These are phyloP conservation scores for Phytophthora nicotianae DNA, from an alignment of 352 stramenopile genomes.

Conservation along the genomic window DNA sequence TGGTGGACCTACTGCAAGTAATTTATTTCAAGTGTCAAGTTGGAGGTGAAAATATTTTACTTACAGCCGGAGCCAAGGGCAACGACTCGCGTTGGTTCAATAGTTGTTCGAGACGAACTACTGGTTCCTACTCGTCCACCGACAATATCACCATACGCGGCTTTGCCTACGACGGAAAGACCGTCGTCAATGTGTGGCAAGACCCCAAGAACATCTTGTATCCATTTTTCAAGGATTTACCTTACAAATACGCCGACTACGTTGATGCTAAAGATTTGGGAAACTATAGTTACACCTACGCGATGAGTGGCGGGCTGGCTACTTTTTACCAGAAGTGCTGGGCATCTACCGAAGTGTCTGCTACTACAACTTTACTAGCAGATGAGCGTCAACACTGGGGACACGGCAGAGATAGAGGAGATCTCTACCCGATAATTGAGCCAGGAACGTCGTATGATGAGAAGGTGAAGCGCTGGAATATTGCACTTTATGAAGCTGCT, in stretches of 20 bases:
- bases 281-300: constrained; percentile 69
- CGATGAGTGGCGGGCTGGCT: constrained; percentile 44
- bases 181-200: constrained; percentile 45
- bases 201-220: constrained; percentile 51
- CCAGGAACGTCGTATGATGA: constrained; percentile 31
- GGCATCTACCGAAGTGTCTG: not conserved
- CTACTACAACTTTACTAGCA: constrained; percentile 7
- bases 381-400: not conserved
- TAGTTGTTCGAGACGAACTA: constrained; percentile 25
- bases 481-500: constrained; percentile 55
- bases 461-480: constrained; percentile 46
- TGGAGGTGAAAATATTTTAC: constrained; percentile 28
- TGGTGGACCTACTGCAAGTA: constrained; percentile 49
- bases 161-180: constrained; percentile 14
- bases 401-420: not conserved
- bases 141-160: constrained; percentile 41
- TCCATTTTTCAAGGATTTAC: constrained; percentile 70
- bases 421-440: constrained; percentile 22
- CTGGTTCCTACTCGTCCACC: constrained; percentile 16
- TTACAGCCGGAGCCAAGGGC: constrained; percentile 34
- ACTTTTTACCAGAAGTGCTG: constrained; percentile 62
- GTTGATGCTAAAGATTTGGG: constrained; percentile 57
- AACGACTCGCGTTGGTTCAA: constrained; percentile 43
- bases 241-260: constrained; percentile 44
- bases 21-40: constrained; percentile 69